Evolutionary conservation across 352 stramenopile genomes (phyloP).

Genomic region (Phytopythium boreale): DNA sequence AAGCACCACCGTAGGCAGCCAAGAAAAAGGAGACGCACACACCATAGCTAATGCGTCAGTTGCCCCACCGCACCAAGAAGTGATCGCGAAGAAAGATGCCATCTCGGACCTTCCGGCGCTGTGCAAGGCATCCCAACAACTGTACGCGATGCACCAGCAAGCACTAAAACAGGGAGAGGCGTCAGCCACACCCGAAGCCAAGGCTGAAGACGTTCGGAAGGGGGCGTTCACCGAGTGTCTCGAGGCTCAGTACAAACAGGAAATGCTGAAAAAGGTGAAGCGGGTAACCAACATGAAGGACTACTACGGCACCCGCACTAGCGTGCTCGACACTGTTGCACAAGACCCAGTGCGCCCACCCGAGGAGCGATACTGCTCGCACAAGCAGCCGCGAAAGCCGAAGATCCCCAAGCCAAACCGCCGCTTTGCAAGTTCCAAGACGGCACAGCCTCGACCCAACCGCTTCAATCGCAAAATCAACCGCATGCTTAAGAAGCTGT

Average conservation of each 20-base stretch:
- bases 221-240: constrained; percentile 49
- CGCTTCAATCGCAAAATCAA: constrained; percentile 84
- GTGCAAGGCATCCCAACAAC: constrained; percentile 28
- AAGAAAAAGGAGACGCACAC: not conserved
- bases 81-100: constrained; percentile 23
- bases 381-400: constrained; percentile 48
- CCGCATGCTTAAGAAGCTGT: constrained; percentile 69
- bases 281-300: constrained; percentile 41
- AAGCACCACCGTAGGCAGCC: not conserved
- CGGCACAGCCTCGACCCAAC: constrained; percentile 47
- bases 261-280: constrained; percentile 59
- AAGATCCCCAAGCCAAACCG: constrained; percentile 63
- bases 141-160: constrained; percentile 32
- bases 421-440: constrained; percentile 30
- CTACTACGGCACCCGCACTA: constrained; percentile 46
- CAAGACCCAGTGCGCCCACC: constrained; percentile 15
- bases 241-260: constrained; percentile 45
- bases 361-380: constrained; percentile 17
- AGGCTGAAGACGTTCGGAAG: constrained; percentile 53
- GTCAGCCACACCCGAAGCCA: constrained; percentile 21
- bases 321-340: constrained; percentile 51
- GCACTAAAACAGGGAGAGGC: constrained; percentile 14
- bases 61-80: not conserved
- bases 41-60: not conserved
- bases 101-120: constrained; percentile 33